Percentiles rank a stretch among this genome's conserved stretches.
Conservation (phyloP, 2,329 filamentous ascomycete genomes). For the Sporothrix protearum region DNA sequence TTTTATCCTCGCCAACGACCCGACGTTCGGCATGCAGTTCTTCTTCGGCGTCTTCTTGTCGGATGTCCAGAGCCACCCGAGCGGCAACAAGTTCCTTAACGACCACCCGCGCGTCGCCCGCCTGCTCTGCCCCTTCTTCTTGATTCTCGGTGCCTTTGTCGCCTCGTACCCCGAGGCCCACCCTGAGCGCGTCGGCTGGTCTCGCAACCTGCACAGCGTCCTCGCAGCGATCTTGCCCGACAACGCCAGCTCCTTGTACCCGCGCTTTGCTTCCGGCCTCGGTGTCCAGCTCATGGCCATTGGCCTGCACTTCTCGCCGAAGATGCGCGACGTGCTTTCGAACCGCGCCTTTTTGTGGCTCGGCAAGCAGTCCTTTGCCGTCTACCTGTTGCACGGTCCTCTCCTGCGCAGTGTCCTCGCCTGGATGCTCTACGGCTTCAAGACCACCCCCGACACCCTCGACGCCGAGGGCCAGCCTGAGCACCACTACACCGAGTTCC, state of each 20-base stretch:
- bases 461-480: conserved; percentile 38
- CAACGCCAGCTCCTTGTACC: conserved; percentile 46
- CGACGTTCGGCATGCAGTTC: conserved; percentile 54
- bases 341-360: conserved; percentile 57
- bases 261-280: conserved; percentile 41
- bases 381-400: conserved; percentile 61
- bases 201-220: conserved; percentile 42
- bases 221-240: conserved; percentile 45
- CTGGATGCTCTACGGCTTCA: conserved; percentile 56
- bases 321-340: conserved; percentile 51
- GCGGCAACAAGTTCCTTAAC: conserved; percentile 46
- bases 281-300: conserved; percentile 45
- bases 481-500: conserved; percentile 31
- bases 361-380: conserved; percentile 61
- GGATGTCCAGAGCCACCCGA: conserved; percentile 53
- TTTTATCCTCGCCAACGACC: conserved; percentile 43
- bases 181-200: conserved; percentile 53
- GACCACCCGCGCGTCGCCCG: conserved; percentile 43
- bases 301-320: conserved; percentile 51
- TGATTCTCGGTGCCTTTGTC: conserved; percentile 52
- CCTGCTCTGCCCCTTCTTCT: conserved; percentile 47
- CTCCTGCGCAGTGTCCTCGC: conserved; percentile 57
- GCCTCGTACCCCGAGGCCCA: conserved; percentile 59
- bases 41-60: conserved; percentile 61
- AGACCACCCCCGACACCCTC: conserved; percentile 37